These are phyloP conservation scores for Aphanocladium album DNA, from an alignment of 2,329 filamentous ascomycete genomes.

Conservation along the genomic window DNA sequence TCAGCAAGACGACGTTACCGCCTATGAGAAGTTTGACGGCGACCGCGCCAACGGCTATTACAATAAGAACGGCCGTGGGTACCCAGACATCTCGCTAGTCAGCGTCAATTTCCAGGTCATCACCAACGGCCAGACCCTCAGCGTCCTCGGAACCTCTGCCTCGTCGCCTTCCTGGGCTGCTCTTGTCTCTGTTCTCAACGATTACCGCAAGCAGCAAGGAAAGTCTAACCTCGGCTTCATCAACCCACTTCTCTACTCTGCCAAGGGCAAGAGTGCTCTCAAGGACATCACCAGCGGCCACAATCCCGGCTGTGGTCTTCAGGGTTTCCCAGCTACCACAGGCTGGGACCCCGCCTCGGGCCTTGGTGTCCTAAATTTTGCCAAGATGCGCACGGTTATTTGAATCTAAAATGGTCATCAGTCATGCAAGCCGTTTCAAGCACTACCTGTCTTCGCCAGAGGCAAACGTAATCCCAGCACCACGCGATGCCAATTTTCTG, in stretches of 20 bases:
- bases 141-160: slow-evolving; percentile 3
- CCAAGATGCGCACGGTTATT: background rate
- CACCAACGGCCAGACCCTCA: background rate
- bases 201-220: background rate
- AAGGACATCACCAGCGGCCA: background rate
- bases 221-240: background rate
- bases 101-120: background rate
- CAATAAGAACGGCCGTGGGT: slow-evolving; percentile 7
- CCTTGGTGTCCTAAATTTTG: background rate
- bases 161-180: slow-evolving; percentile 1
- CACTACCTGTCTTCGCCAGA: no score
- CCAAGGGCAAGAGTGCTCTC: background rate
- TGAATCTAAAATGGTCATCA: no score
- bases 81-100: slow-evolving; percentile 10
- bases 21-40: background rate
- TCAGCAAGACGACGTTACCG: background rate
- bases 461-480: no score
- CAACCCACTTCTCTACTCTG: background rate
- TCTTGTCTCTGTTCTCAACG: slow-evolving; percentile 7
- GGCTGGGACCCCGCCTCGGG: background rate
- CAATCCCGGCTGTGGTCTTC: background rate
- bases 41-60: background rate
- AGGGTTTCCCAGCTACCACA: background rate
- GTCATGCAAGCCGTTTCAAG: no score
- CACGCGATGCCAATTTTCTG: no score